These are phyloP conservation scores for Neurospora discreta DNA, from an alignment of 495 filamentous ascomycete species.

Conservation along the genomic window DNA sequence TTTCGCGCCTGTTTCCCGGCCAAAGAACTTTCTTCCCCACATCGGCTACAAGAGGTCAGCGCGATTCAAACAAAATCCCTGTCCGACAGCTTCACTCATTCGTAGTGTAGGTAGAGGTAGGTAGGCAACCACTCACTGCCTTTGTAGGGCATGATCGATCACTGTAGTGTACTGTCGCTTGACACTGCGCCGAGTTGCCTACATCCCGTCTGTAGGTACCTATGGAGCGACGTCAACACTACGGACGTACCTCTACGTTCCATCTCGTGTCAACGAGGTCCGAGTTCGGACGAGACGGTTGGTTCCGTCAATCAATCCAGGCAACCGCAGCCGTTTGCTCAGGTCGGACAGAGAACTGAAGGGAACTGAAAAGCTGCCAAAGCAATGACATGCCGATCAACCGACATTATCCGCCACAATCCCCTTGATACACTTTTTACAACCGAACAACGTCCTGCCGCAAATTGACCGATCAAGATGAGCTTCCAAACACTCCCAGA, in stretches of 20 bases:
- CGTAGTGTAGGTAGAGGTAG: no score
- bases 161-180: neutral
- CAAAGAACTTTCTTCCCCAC: neutral
- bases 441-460: neutral
- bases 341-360: neutral
- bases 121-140: neutral
- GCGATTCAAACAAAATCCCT: neutral
- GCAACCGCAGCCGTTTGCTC: neutral
- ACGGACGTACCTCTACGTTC: neutral
- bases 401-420: neutral
- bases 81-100: no score
- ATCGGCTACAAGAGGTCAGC: neutral
- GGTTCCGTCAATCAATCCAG: neutral
- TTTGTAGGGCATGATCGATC: neutral
- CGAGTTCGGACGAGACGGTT: neutral
- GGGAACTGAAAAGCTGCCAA: neutral
- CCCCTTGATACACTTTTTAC: no score
- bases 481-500: constrained; percentile 8
- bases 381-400: neutral
- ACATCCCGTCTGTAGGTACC: no score
- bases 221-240: neutral
- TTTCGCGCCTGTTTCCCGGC: neutral
- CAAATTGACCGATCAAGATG: constrained; percentile 3
- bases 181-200: neutral
- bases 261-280: neutral